Percentiles rank a stretch among this genome's conserved stretches.
phyloP scores from a whole-genome alignment of 768 basidiomycete species.

The Sistotremastrum suecicum region DNA sequence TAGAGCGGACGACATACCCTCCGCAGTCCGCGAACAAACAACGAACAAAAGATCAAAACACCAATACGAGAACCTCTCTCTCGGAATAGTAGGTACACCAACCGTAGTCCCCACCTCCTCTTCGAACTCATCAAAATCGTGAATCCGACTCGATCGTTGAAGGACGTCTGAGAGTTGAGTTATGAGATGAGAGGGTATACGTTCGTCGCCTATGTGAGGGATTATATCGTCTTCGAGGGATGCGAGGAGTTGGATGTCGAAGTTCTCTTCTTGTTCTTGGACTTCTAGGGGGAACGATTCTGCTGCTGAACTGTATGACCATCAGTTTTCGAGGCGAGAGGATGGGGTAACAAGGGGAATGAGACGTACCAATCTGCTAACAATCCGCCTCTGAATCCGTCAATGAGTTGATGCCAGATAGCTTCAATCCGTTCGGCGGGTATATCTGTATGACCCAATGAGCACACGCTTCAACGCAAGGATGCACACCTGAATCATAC shows the following conservation, averaged over 20 bases:
- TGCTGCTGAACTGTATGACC: slow-evolving; percentile 10
- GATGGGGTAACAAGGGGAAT: neutral
- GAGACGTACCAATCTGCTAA: slow-evolving; percentile 66
- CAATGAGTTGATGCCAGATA: slow-evolving; percentile 75
- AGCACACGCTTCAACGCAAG: neutral
- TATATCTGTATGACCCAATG: slow-evolving; percentile 26
- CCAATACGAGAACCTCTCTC: slow-evolving; percentile 88
- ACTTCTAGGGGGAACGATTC: slow-evolving; percentile 45
- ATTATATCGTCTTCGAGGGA: slow-evolving; percentile 70
- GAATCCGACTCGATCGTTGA: slow-evolving; percentile 56
- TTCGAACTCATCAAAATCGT: slow-evolving; percentile 17
- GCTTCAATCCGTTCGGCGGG: slow-evolving; percentile 54
- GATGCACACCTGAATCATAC: slow-evolving; percentile 20
- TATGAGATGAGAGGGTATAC: slow-evolving; percentile 61
- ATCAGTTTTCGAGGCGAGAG: neutral
- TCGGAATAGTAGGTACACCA: slow-evolving; percentile 37
- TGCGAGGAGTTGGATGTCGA: slow-evolving; percentile 68
- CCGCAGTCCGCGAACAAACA: slow-evolving; percentile 54
- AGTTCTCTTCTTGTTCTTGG: slow-evolving; percentile 71
- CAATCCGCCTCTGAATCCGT: slow-evolving; percentile 70
- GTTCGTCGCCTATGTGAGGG: slow-evolving; percentile 53
- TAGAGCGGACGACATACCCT: slow-evolving; percentile 26
- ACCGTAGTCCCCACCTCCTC: slow-evolving; percentile 45
- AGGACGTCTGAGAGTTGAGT: slow-evolving; percentile 55
- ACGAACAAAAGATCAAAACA: slow-evolving; percentile 79